These are phyloP conservation scores for Cutaneotrichosporon daszewskae DNA, from an alignment of 1,284 basidiomycete species.

Conservation along the genomic window DNA sequence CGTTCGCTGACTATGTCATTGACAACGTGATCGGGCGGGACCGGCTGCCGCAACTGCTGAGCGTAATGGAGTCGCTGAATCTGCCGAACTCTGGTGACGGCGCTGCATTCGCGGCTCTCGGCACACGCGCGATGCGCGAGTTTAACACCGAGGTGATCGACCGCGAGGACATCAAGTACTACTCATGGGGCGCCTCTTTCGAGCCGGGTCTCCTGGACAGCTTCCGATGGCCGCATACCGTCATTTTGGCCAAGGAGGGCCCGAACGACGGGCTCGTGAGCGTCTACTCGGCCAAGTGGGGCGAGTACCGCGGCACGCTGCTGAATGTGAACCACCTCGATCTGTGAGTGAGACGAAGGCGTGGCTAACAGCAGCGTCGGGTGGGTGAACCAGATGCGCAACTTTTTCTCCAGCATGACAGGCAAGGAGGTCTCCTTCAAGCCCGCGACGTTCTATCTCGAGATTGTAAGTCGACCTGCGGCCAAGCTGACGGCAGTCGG, in stretches of 20 bases:
- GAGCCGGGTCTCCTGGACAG: slow-evolving; percentile 82
- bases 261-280: slow-evolving; percentile 92
- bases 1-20: slow-evolving; percentile 88
- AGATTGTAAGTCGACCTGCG: slow-evolving; percentile 52
- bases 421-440: slow-evolving; percentile 85
- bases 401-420: slow-evolving; percentile 77
- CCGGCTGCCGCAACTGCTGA: slow-evolving; percentile 47
- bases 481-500: slow-evolving; percentile 26
- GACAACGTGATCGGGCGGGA: slow-evolving; percentile 63
- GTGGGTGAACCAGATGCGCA: slow-evolving; percentile 55
- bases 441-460: slow-evolving; percentile 80
- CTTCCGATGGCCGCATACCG: slow-evolving; percentile 75
- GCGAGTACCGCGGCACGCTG: slow-evolving; percentile 67
- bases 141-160: slow-evolving; percentile 85
- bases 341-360: slow-evolving; percentile 51
- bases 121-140: slow-evolving; percentile 72
- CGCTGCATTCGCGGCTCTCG: slow-evolving; percentile 80
- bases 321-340: slow-evolving; percentile 87
- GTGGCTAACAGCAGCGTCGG: slow-evolving; percentile 38
- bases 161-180: slow-evolving; percentile 70
- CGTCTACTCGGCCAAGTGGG: slow-evolving; percentile 83
- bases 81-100: slow-evolving; percentile 84
- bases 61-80: slow-evolving; percentile 57
- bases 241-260: slow-evolving; percentile 82
- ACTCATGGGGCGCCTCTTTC: slow-evolving; percentile 87